phyloP scores from a whole-genome alignment of 495 filamentous ascomycete species.

The Podospora anserina region DNA sequence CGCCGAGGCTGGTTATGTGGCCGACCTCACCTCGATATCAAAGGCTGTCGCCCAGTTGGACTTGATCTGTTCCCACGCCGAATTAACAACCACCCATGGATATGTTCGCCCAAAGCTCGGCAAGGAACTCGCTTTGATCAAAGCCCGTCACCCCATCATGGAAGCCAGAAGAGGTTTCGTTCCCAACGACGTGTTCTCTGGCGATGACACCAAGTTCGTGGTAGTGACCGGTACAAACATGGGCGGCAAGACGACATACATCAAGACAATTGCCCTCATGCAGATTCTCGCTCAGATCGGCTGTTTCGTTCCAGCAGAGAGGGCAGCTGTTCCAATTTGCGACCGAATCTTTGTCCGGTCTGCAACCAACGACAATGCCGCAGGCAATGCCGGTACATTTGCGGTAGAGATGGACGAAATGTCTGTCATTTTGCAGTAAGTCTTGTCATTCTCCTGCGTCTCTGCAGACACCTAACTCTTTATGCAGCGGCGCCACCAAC shows the following conservation, averaged over 20 bases:
- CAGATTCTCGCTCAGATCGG: slow-evolving; percentile 92
- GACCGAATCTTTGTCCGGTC: slow-evolving; percentile 84
- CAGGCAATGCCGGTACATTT: slow-evolving; percentile 90
- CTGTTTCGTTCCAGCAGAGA: slow-evolving; percentile 82
- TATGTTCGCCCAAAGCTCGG: slow-evolving; percentile 78
- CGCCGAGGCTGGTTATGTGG: slow-evolving; percentile 60
- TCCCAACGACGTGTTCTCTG: slow-evolving; percentile 81
- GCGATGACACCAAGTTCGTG: slow-evolving; percentile 74
- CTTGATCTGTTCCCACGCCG: slow-evolving; percentile 81
- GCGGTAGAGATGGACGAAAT: slow-evolving; percentile 94
- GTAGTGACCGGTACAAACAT: slow-evolving; percentile 97
- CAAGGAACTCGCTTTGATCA: slow-evolving; percentile 72
- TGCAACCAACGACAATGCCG: slow-evolving; percentile 81
- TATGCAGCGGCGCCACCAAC: slow-evolving; percentile 60
- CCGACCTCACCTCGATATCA: slow-evolving; percentile 68
- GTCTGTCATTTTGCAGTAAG: slow-evolving; percentile 73
- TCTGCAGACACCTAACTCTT: neutral
- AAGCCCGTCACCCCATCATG: slow-evolving; percentile 77
- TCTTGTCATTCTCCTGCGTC: neutral
- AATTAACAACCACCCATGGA: slow-evolving; percentile 70
- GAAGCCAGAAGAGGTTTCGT: slow-evolving; percentile 63
- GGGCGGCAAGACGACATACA: slow-evolving; percentile 98
- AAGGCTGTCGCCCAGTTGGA: slow-evolving; percentile 88
- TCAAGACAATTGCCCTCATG: slow-evolving; percentile 79
- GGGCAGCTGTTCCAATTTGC: slow-evolving; percentile 75